Conservation (phyloP, 495 filamentous ascomycete species). For the Pyrenopolyporus hunteri region DNA sequence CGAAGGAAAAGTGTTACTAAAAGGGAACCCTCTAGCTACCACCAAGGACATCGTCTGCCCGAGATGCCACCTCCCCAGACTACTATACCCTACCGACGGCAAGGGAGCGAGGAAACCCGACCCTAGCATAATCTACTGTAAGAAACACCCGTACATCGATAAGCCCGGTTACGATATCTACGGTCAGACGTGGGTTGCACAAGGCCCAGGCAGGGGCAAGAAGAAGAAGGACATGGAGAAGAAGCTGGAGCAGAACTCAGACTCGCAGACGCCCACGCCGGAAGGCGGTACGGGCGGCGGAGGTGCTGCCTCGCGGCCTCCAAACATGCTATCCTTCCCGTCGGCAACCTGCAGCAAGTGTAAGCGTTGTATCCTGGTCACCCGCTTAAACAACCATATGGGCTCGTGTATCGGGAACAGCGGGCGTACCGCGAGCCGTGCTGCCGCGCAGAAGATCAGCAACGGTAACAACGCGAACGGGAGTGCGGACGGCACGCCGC, state of each 20-base stretch:
- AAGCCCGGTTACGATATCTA: constrained; percentile 81
- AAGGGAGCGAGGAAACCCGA: constrained; percentile 65
- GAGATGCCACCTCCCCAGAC: constrained; percentile 67
- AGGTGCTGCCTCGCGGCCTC: constrained; percentile 49
- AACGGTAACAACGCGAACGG: constrained; percentile 56
- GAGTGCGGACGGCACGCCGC: constrained; percentile 59
- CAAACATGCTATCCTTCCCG: constrained; percentile 67
- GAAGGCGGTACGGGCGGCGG: constrained; percentile 49
- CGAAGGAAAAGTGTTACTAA: constrained; percentile 71
- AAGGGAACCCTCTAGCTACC: constrained; percentile 76
- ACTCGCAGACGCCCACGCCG: constrained; percentile 55
- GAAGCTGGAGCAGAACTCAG: constrained; percentile 58
- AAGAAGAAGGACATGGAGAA: constrained; percentile 67
- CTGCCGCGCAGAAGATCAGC: constrained; percentile 61
- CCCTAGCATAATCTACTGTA: constrained; percentile 73
- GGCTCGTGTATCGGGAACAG: constrained; percentile 80
- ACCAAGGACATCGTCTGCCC: constrained; percentile 73
- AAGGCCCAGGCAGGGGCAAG: constrained; percentile 60
- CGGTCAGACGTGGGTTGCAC: constrained; percentile 70
- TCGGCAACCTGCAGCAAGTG: constrained; percentile 61
- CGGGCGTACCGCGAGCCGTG: constrained; percentile 69
- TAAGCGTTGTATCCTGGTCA: constrained; percentile 60
- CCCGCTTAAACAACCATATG: constrained; percentile 73
- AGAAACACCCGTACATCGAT: constrained; percentile 73
- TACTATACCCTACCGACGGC: constrained; percentile 68